Conservation (phyloP, 306 rosid genomes). For the Medicago ruthenica region DNA sequence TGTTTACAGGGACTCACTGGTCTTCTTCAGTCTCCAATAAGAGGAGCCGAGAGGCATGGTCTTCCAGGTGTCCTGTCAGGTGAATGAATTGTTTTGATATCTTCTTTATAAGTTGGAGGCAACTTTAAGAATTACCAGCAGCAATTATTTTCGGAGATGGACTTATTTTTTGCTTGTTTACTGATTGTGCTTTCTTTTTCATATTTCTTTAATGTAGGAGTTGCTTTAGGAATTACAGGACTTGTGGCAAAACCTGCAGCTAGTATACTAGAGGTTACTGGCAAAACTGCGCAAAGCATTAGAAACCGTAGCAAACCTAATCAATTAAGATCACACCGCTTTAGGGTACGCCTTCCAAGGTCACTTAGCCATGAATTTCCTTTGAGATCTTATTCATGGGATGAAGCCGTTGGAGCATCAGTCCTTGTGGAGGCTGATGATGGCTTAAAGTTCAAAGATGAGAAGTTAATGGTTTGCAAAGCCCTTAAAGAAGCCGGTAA, state of each 20-base stretch:
- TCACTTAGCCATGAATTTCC: conserved; percentile 67
- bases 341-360: conserved; percentile 80
- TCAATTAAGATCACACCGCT: conserved; percentile 61
- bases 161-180: conserved; percentile 22
- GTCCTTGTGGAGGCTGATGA: conserved; percentile 71
- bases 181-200: conserved; percentile 34
- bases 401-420: conserved; percentile 82
- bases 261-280: conserved; percentile 95
- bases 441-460: conserved; percentile 70
- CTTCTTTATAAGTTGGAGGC: conserved; percentile 26
- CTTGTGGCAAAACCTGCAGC: conserved; percentile 96
- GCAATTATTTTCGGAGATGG: conserved; percentile 20
- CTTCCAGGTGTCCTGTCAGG: conserved; percentile 96
- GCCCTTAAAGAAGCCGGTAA: conserved; percentile 81
- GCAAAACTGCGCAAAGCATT: conserved; percentile 89
- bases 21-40: conserved; percentile 92
- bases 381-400: conserved; percentile 87
- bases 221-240: conserved; percentile 89
- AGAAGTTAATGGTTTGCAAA: conserved; percentile 75
- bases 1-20: conserved; percentile 88
- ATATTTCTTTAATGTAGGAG: conserved; percentile 60
- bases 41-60: conserved; percentile 98
- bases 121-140: background rate
- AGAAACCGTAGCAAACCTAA: conserved; percentile 87
- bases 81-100: conserved; percentile 42